These are phyloP conservation scores for Tuber brumale DNA, from an alignment of 495 filamentous ascomycete species.

Conservation along the genomic window DNA sequence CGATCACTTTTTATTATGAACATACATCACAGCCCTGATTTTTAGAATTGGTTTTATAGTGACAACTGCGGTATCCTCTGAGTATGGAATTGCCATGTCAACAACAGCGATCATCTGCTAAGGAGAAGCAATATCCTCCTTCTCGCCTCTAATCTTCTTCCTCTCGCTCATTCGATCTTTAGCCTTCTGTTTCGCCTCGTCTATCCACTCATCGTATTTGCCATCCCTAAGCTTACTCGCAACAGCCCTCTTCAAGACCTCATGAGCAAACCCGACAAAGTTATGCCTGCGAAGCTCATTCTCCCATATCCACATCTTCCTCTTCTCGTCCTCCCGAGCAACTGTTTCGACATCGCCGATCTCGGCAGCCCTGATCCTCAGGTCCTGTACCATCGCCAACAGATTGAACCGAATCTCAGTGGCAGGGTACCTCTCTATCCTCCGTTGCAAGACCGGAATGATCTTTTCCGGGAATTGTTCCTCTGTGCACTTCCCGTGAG, in stretches of 20 bases:
- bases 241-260: conserved; percentile 81
- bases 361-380: conserved; percentile 66
- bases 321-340: conserved; percentile 73
- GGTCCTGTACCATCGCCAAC: conserved; percentile 81
- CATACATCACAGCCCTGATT: background rate
- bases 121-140: conserved; percentile 18
- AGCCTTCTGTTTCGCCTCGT: conserved; percentile 64
- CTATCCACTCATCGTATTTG: conserved; percentile 75
- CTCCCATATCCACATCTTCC: conserved; percentile 86
- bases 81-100: background rate
- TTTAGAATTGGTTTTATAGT: background rate
- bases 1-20: background rate
- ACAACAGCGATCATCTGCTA: background rate
- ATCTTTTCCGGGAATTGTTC: conserved; percentile 73
- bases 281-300: conserved; percentile 90
- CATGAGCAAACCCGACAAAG: conserved; percentile 91
- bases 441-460: conserved; percentile 74
- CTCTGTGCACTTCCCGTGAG: conserved; percentile 65
- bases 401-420: conserved; percentile 93
- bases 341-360: conserved; percentile 75
- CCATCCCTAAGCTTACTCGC: conserved; percentile 58
- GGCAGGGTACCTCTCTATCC: conserved; percentile 77
- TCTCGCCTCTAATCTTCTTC: conserved; percentile 42
- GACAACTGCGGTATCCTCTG: background rate
- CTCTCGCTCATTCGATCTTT: conserved; percentile 58